Conservation (phyloP, 1,139 yeast genomes). For the Ogataea hybrid region DNA sequence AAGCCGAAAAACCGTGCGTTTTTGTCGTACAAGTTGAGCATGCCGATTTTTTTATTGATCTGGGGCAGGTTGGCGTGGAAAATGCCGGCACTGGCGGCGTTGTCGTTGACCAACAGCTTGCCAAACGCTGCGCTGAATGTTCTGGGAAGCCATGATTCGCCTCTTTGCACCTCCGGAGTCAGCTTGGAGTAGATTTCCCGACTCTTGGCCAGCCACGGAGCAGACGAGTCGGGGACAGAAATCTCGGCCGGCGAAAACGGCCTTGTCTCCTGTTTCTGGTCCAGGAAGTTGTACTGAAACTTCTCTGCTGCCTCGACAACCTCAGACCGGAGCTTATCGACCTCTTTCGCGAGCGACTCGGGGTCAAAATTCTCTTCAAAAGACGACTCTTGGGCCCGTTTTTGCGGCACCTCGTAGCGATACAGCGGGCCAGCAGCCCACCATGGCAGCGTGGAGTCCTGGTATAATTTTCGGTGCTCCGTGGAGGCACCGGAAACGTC, state of each 20-base stretch:
- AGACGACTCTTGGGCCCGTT: constrained; percentile 14
- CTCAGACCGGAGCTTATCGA: constrained; percentile 19
- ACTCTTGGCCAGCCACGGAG: neutral
- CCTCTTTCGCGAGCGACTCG: constrained; percentile 18
- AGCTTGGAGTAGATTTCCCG: constrained; percentile 7
- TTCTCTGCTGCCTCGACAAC: constrained; percentile 25
- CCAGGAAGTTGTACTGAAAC: constrained; percentile 28
- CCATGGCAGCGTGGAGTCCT: constrained; percentile 30
- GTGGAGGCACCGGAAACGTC: constrained; percentile 13
- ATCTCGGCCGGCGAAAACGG: neutral
- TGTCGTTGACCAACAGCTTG: constrained; percentile 20
- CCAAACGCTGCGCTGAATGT: constrained; percentile 29
- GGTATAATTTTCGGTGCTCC: constrained; percentile 11
- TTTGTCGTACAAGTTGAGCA: constrained; percentile 35
- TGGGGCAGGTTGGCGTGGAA: constrained; percentile 44
- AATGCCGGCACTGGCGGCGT: constrained; percentile 10
- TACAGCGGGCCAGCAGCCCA: constrained; percentile 22
- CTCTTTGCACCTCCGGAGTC: constrained; percentile 4
- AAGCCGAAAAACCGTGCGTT: constrained; percentile 26
- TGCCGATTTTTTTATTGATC: constrained; percentile 38
- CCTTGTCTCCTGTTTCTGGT: constrained; percentile 4
- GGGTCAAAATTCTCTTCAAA: constrained; percentile 13
- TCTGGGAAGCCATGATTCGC: constrained; percentile 19
- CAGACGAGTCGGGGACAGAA: neutral
- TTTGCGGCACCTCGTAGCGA: constrained; percentile 18